phyloP scores from a whole-genome alignment of 306 rosid genomes.

The Arachis stenosperma region DNA sequence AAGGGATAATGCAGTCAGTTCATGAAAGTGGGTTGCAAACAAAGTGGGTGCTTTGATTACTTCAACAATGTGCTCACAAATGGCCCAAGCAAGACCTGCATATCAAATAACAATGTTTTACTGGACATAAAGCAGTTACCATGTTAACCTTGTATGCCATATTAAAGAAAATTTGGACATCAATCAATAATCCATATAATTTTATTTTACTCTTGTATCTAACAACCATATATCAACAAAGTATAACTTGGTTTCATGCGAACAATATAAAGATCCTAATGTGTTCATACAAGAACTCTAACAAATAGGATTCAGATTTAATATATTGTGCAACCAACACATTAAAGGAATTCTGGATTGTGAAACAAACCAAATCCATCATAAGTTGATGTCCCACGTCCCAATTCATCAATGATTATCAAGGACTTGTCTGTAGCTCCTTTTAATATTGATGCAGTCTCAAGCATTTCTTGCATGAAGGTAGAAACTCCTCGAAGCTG shows the following conservation, averaged over 20 bases:
- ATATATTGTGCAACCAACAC: slow-evolving; percentile 31
- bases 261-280: slow-evolving; percentile 11
- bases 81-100: slow-evolving; percentile 98
- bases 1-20: slow-evolving; percentile 81
- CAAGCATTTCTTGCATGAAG: slow-evolving; percentile 99
- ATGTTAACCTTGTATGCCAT: slow-evolving; percentile 14
- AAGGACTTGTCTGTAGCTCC: slow-evolving; percentile 92
- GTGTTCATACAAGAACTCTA: slow-evolving; percentile 27
- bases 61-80: slow-evolving; percentile 90
- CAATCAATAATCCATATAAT: not conserved
- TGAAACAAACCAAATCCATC: slow-evolving; percentile 93
- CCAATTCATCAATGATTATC: slow-evolving; percentile 95
- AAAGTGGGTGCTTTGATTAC: slow-evolving; percentile 90
- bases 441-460: slow-evolving; percentile 92
- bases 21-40: slow-evolving; percentile 98
- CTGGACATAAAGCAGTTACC: slow-evolving; percentile 16
- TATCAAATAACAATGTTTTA: slow-evolving; percentile 41
- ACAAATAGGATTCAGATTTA: slow-evolving; percentile 26
- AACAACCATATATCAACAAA: slow-evolving; percentile 8
- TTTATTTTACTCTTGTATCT: not conserved
- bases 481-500: slow-evolving; percentile 99
- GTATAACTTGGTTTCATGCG: slow-evolving; percentile 1
- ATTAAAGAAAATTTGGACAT: slow-evolving; percentile 31
- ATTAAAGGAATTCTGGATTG: slow-evolving; percentile 35
- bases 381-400: slow-evolving; percentile 98